These are phyloP conservation scores for Xylaria digitata DNA, from an alignment of 2,329 filamentous ascomycete species.

Conservation along the genomic window DNA sequence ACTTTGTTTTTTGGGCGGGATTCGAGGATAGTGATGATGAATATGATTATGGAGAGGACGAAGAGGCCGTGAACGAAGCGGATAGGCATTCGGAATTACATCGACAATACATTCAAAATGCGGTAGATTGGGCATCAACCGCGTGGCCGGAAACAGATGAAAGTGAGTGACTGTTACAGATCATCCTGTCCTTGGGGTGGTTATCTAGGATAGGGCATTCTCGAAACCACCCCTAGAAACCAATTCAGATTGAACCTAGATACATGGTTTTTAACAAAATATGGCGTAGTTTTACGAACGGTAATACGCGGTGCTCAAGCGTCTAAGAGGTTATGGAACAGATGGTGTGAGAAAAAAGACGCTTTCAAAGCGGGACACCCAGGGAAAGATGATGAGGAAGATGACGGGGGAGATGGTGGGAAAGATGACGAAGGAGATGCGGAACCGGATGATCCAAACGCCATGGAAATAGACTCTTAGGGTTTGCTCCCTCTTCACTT, in stretches of 20 bases:
- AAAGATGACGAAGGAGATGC: no score
- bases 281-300: background rate
- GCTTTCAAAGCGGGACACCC: no score
- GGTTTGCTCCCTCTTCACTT: no score
- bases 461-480: no score
- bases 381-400: no score
- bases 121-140: background rate
- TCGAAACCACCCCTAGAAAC: background rate
- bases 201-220: background rate
- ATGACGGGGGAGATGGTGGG: no score
- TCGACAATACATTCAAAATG: background rate
- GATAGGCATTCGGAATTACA: background rate
- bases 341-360: background rate
- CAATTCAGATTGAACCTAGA: background rate
- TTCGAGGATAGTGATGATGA: background rate
- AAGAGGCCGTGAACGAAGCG: background rate
- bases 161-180: slow-evolving; percentile 5
- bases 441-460: no score
- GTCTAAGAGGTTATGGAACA: background rate
- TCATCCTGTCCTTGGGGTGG: background rate
- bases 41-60: background rate
- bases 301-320: background rate
- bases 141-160: slow-evolving; percentile 11
- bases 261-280: background rate
- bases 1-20: background rate